These are phyloP conservation scores for Erythrophleum ivorense DNA, from an alignment of 331 rosid genomes.

Conservation along the genomic window DNA sequence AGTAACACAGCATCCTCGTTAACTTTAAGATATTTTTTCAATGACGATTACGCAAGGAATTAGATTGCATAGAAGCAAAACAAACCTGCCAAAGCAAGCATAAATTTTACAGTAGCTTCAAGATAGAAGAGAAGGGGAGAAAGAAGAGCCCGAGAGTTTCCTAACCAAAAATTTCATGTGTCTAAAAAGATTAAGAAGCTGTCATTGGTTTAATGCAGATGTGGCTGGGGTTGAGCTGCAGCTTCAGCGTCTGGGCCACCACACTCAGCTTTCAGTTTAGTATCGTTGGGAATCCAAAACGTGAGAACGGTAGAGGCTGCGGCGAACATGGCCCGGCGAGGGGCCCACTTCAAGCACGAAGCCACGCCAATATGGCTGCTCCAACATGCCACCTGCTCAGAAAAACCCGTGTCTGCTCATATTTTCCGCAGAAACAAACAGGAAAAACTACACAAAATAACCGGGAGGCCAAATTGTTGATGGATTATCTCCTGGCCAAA, in stretches of 20 bases:
- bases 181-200: not conserved
- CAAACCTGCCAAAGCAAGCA: not conserved
- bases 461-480: not conserved
- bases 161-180: not conserved
- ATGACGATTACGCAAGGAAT: not conserved
- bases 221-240: slow-evolving; percentile 47
- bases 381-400: slow-evolving; percentile 79
- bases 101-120: not conserved
- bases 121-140: not conserved
- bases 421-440: slow-evolving; percentile 3
- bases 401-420: slow-evolving; percentile 7
- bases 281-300: slow-evolving; percentile 81
- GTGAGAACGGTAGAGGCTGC: slow-evolving; percentile 89
- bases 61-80: not conserved
- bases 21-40: not conserved
- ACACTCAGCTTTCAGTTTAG: slow-evolving; percentile 46
- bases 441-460: not conserved
- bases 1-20: too few species aligned
- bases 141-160: not conserved
- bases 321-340: slow-evolving; percentile 90
- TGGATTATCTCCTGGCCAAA: not conserved
- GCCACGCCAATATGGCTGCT: slow-evolving; percentile 85
- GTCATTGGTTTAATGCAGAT: slow-evolving; percentile 40
- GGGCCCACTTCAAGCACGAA: slow-evolving; percentile 95
- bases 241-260: slow-evolving; percentile 45